Evolutionary conservation across 257 asterid genomes (phyloP).

Genomic region (Solanum medicagineum): DNA sequence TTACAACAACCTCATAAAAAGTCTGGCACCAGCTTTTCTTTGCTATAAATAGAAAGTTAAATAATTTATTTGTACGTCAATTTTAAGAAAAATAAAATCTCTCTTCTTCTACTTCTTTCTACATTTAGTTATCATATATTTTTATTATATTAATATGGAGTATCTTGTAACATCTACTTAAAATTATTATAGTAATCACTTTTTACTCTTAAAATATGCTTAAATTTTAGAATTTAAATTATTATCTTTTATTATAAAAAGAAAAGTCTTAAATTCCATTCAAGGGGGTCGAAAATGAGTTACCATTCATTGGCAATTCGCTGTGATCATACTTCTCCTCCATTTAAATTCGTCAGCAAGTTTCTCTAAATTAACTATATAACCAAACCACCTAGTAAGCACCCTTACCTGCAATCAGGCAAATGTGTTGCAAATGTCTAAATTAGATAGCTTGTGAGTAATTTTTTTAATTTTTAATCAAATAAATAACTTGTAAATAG

Average conservation of each 20-base stretch:
- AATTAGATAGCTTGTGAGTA: too few relatives aligned
- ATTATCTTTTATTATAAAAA: background rate
- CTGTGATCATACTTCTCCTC: slow-evolving; percentile 2
- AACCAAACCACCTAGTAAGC: too few relatives aligned
- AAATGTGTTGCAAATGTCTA: too few relatives aligned
- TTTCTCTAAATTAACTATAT: background rate
- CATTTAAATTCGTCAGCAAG: background rate
- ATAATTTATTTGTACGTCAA: background rate
- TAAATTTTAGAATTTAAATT: background rate
- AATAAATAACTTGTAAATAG: too few relatives aligned
- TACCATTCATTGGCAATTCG: background rate
- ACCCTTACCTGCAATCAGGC: too few relatives aligned
- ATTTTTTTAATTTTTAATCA: too few relatives aligned
- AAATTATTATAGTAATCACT: too few relatives aligned
- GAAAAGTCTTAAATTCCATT: background rate
- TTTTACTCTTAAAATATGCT: background rate
- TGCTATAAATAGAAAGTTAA: background rate
- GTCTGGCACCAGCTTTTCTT: background rate
- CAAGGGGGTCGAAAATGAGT: slow-evolving; percentile 7
- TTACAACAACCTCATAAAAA: background rate
- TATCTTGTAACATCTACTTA: too few relatives aligned
- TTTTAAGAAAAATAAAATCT: background rate
- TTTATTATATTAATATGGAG: too few relatives aligned
- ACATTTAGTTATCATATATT: background rate
- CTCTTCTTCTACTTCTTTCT: background rate